A percentile compares a stretch with the other conserved stretches of the same genome.
These are phyloP conservation scores for Eimeria praecox DNA, from an alignment of 169 alveolate species.

Conservation along the genomic window DNA sequence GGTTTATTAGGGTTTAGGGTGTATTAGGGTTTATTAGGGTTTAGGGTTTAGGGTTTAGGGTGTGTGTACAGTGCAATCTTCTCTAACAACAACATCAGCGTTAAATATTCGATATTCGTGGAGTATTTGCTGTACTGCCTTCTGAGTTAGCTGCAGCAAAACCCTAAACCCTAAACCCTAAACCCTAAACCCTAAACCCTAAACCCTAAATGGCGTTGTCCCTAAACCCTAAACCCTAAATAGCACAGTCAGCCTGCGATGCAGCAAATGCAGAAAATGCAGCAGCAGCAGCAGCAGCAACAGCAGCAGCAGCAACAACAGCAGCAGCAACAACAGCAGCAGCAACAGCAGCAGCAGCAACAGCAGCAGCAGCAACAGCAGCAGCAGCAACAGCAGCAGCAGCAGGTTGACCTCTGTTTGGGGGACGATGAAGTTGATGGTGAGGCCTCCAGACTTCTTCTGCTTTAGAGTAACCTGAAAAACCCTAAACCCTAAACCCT, in stretches of 20 bases:
- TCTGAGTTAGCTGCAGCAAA: constrained; percentile 87
- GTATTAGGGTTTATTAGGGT: no score
- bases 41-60: constrained; percentile 1
- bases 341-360: neutral
- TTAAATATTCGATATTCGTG: constrained; percentile 96
- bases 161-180: constrained; percentile 18
- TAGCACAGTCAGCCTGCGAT: neutral
- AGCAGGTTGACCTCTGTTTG: constrained; percentile 43
- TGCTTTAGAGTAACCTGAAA: constrained; percentile 39
- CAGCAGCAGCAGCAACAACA: neutral
- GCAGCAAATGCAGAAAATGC: neutral
- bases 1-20: no score
- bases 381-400: constrained; percentile 65
- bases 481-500: constrained; percentile 16
- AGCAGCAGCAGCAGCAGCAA: constrained; percentile 5
- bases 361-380: constrained; percentile 9
- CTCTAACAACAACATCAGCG: constrained; percentile 96
- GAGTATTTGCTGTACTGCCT: constrained; percentile 89
- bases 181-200: no score
- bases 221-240: constrained; percentile 18
- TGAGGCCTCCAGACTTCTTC: constrained; percentile 90
- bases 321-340: neutral
- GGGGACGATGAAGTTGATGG: constrained; percentile 90
- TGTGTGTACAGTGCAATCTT: constrained; percentile 95
- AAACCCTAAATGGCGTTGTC: neutral